phyloP scores from a whole-genome alignment of 768 basidiomycete species.

The Suillus subalutaceus region DNA sequence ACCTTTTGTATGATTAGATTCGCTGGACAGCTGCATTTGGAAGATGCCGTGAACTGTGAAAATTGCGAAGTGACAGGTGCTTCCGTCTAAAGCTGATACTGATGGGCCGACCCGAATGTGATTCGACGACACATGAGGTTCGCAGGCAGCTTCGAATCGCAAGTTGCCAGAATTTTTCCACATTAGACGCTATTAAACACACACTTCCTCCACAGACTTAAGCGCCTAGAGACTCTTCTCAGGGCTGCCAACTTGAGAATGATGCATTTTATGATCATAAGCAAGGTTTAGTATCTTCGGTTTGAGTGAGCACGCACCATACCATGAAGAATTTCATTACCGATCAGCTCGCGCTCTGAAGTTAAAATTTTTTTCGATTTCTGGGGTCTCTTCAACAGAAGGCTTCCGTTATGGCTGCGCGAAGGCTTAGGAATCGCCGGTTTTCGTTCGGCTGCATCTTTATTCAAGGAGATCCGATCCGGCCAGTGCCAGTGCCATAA shows the following conservation, averaged over 20 bases:
- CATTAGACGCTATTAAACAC: constrained; percentile 2
- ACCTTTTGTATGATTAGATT: constrained; percentile 13
- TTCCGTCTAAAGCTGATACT: not conserved
- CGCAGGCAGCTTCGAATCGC: not conserved
- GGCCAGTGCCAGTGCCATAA: not conserved
- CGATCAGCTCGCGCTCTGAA: not conserved
- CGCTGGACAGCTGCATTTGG: not conserved
- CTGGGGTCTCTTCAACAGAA: constrained; percentile 5
- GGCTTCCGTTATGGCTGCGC: constrained; percentile 10
- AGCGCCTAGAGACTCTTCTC: not conserved
- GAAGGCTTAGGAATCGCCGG: constrained; percentile 1
- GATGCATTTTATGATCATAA: no score
- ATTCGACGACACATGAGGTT: constrained; percentile 3
- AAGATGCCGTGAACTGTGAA: constrained; percentile 4
- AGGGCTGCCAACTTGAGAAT: not conserved
- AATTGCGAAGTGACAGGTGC: constrained; percentile 10
- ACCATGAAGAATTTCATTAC: no score
- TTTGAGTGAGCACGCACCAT: no score
- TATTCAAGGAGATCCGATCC: not conserved
- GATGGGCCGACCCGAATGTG: not conserved
- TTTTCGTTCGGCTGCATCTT: not conserved
- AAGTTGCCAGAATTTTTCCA: constrained; percentile 4
- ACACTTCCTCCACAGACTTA: not conserved
- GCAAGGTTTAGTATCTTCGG: no score
- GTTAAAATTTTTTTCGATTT: not conserved